Evolutionary conservation across 1,139 yeast species (phyloP), one percentile per base, ranked within the genome.

Genomic region (Blastobotrys petasosporus): DNA sequence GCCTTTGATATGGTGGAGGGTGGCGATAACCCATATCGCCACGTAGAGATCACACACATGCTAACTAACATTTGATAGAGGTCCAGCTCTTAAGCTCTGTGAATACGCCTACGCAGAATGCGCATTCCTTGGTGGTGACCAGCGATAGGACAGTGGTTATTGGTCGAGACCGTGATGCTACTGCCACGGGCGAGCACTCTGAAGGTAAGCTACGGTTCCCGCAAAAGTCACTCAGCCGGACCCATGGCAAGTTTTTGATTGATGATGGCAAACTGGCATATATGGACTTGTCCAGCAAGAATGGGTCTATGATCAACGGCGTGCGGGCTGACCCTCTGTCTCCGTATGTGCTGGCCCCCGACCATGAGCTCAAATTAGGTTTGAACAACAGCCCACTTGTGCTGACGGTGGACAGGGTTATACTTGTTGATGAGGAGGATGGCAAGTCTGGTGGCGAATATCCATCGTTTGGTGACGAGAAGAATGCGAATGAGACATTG

Each of bases 161-260:
- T 20, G 25, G 25, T 7, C 25, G 25, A 4, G 25, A 20, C 25
- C 25, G 25, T 20, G 25, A 20, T 20, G 25, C 7, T 4, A 7
- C 4, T 20, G 6, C 25, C 4, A 20, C 4, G 25, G 25, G 25
- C 7, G 6, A 20, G 4, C 25, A 20, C 6, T 4, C 25, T 4
- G 25, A 20, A 4, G 25, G 25, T 20, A 20, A 25, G 17, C 15
- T 43, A 16, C 34, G 25, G 35, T 57, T 53, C 40, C 42, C 41
- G 12, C 41, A 50, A 12, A 49, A 52, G 29, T 50, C 54, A 23
- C 45, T 57, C 16, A 54, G 59, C 32, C 46, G 53, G 30, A 36
- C 47, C 4, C 61, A 57, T 44, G 61, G 58, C 10, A 17, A 32
- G 37, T 42, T 52, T 25, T 32, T 46, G 25, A 32, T 42, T 15